Evolutionary conservation across 371 early-diverging fungal species (phyloP), one percentile per base, ranked within the genome.

Genomic region (Umbelopsis sp.): DNA sequence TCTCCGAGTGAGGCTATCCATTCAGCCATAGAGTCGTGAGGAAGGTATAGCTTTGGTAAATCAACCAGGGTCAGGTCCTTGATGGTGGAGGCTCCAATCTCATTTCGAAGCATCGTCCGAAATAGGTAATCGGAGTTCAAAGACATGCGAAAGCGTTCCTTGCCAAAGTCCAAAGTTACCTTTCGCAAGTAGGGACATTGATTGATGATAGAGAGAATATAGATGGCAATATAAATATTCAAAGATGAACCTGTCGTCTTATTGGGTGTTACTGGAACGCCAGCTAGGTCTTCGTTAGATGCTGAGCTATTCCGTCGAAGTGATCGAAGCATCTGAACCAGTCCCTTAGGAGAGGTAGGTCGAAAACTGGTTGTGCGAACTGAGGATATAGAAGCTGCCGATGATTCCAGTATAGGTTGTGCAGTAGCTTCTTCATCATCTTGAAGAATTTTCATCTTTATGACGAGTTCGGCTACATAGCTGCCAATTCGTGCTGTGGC

Each of bases 141-240:
- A 35, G 57, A 57, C 57, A 57, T 57, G 12, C 57, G 29, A 29
- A 35, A 57, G 12, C 57, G 22, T 18, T 57, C 57, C 32, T 57
- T 57, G 7, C 57, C 57, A 57, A 57, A 57, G 57, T 57, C 57
- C 12, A 57, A 18, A 14, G 57, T 57, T 18, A 57, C 12, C 14
- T 57, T 57, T 57, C 57, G 57, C n/a, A 57, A 35, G 57, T 57
- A 57, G 35, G 16, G 57, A 57, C 57, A 57, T 35, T 57, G 57
- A 35, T 57, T 12, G n/a, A 57, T 57, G 57, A 57, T 57, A 35
- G 57, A 57, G 35, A 57, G 35, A 14, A 57, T 9, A 12, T 10
- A 18, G 29, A 57, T 25, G 29, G 57, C 57, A 32, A 57, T 57
- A 32, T 57, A 14, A 29, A 57, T 35, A 35, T 10, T 32, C 18